These are phyloP conservation scores for Dalbergia cochinchinensis DNA, from an alignment of 306 rosid species.

Conservation along the genomic window DNA sequence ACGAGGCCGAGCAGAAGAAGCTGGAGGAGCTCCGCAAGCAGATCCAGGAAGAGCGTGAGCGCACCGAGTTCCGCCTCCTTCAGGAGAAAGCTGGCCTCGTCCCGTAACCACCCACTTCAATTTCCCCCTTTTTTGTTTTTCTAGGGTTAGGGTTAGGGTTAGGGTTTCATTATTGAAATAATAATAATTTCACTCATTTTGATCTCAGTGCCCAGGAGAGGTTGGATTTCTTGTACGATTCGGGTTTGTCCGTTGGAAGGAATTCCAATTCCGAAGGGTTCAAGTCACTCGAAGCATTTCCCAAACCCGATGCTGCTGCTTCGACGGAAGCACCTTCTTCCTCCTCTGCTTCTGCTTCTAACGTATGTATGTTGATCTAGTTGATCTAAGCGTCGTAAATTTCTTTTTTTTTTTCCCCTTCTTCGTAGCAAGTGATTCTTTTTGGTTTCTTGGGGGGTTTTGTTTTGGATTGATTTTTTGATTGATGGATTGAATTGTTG, in stretches of 20 bases:
- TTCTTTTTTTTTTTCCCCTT: neutral
- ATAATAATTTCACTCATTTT: constrained; percentile 17
- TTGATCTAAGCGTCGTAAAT: neutral
- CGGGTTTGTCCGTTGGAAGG: constrained; percentile 88
- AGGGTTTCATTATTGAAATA: neutral
- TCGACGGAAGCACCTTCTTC: constrained; percentile 55
- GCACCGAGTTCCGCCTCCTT: constrained; percentile 88
- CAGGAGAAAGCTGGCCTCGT: constrained; percentile 96
- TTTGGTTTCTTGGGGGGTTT: neutral
- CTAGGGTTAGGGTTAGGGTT: constrained; percentile 39
- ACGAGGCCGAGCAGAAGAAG: constrained; percentile 85
- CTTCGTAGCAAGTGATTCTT: neutral
- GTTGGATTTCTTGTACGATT: constrained; percentile 89
- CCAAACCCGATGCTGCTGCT: constrained; percentile 53
- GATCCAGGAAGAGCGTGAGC: constrained; percentile 87
- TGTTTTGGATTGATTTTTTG: neutral
- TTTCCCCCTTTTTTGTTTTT: neutral
- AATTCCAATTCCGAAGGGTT: constrained; percentile 70
- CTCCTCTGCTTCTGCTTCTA: constrained; percentile 57
- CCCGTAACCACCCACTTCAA: constrained; percentile 57
- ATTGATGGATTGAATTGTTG: constrained; percentile 15
- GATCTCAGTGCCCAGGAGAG: constrained; percentile 81
- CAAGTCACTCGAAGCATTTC: constrained; percentile 74
- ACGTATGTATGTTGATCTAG: constrained; percentile 41
- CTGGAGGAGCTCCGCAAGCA: constrained; percentile 94